Base-by-base conservation (phyloP, 331 rosid species). In the Quercus lobata region DNA sequence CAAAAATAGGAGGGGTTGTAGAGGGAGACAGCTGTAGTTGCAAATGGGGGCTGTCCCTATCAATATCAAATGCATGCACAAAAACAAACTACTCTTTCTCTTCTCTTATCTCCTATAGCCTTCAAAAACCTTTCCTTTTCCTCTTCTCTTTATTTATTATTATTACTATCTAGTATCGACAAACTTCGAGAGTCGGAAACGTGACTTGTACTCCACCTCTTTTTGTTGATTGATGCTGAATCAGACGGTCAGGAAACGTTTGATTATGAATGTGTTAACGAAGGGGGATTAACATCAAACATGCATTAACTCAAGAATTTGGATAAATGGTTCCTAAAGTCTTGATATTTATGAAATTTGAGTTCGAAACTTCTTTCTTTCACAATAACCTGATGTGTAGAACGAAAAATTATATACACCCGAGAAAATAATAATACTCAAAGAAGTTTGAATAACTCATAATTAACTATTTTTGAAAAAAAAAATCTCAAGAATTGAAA, bases 21-120 rank as follows among this genome's bases (percentile, higher is more conserved):
- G 9, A 41, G 58, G 52, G 70, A 18, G 14, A 35, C 78, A 54
- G 78, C 78, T 78, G 80, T 73, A 27, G n/a, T 35, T 75, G 71
- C 34, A 54, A 75, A 76, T 66, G 78, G 49, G 27, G 49, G 34
- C 24, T 70, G 83, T 79, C 86, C 53, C 69, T 69, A 61, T 81
- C 85, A 81, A 41, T 41, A 8, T 41, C 46, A 41, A 41, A 41
- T 41, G 46, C 46, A 49, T 49, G 54, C 54, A 49, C 54, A 49
- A 49, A 49, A 49, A 73, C 81, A 65, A 72, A 72, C 32, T 19
- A 53, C 72, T 24, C 49, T 56, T 60, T 57, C 69, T 70, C 12
- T 61, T 62, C 75, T 55, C 65, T 68, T 11, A 14, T 49, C 54
- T 12, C 54, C 54, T 3, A 41, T 41, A 0, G 18, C 1, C 18